These are phyloP conservation scores for Hymenoscyphus fraxineus DNA, from an alignment of 2,329 filamentous ascomycete species.

Conservation along the genomic window DNA sequence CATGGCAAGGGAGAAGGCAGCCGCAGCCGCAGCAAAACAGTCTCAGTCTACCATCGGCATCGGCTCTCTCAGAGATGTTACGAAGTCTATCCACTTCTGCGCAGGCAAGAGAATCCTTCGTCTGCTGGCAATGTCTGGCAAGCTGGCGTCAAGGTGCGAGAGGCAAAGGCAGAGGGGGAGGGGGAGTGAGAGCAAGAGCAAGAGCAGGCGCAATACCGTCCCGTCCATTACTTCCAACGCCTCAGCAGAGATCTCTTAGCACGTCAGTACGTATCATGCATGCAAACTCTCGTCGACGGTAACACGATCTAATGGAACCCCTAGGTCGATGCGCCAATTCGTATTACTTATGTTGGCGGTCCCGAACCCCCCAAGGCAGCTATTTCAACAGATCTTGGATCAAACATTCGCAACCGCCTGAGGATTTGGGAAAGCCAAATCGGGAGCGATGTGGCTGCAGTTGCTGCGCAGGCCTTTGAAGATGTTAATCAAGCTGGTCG, in stretches of 20 bases:
- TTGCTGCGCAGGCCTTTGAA: neutral
- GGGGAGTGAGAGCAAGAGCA: neutral
- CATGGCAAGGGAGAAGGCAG: neutral
- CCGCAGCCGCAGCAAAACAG: too few relatives aligned
- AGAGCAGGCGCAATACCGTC: neutral
- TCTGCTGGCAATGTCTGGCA: slow-evolving; percentile 30
- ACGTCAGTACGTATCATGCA: neutral
- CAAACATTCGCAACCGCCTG: slow-evolving; percentile 36
- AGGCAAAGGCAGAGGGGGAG: too few relatives aligned
- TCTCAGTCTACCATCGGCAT: neutral
- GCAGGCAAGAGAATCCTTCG: slow-evolving; percentile 16
- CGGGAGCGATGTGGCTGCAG: slow-evolving; percentile 14
- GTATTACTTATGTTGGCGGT: too few relatives aligned
- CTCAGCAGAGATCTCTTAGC: neutral
- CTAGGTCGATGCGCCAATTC: neutral
- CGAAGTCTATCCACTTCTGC: slow-evolving; percentile 15
- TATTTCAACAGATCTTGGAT: neutral
- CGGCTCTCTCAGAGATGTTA: slow-evolving; percentile 22
- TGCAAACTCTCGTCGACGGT: too few relatives aligned
- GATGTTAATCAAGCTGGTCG: neutral
- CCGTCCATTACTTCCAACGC: neutral
- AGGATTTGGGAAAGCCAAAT: slow-evolving; percentile 43
- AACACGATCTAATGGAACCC: neutral
- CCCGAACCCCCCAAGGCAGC: neutral
- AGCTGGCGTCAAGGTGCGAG: slow-evolving; percentile 13